Evolutionary conservation across 441 rosid species (phyloP).

Genomic region (Corymbia calophylla): DNA sequence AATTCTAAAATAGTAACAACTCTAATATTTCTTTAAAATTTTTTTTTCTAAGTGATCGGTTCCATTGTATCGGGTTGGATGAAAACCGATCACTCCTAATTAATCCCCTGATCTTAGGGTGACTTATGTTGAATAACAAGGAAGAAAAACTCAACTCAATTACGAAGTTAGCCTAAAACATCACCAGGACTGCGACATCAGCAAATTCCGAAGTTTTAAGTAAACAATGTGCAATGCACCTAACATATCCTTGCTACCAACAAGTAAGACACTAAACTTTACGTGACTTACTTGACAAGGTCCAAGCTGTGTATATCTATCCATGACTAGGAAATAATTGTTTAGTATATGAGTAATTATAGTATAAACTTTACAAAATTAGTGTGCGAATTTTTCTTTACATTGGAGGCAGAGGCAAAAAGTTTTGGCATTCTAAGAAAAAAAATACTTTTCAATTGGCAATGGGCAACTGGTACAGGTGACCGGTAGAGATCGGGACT

Average conservation of each 20-base stretch:
- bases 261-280: background rate
- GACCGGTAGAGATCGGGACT: no score
- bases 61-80: no score
- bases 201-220: background rate
- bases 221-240: background rate
- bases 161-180: background rate
- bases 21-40: no score
- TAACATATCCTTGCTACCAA: background rate
- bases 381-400: background rate
- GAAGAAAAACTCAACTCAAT: background rate
- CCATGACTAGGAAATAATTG: background rate
- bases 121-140: background rate
- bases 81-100: no score
- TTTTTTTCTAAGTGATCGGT: no score
- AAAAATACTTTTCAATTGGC: no score
- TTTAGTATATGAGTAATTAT: background rate
- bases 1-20: no score
- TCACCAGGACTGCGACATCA: background rate
- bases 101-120: background rate
- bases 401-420: background rate
- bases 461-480: no score
- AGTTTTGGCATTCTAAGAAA: no score
- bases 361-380: background rate
- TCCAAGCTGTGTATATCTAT: background rate
- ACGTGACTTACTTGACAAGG: rapidly evolving